Base-by-base conservation (phyloP, 2,329 filamentous ascomycete genomes). In the Colletotrichum tanaceti region DNA sequence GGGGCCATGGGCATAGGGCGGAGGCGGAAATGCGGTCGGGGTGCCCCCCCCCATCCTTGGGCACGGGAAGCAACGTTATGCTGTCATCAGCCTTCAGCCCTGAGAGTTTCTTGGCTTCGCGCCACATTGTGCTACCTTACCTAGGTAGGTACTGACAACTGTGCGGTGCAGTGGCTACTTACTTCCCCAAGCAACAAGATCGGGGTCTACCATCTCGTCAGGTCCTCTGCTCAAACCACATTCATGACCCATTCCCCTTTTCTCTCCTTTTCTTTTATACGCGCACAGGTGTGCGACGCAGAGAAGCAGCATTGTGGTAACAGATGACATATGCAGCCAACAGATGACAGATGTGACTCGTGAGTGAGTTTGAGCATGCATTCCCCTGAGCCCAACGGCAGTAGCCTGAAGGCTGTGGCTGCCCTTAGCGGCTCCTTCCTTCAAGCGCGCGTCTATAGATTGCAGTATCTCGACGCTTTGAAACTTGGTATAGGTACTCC, bases 381-480 rank as follows among this genome's bases (percentile, higher is more conserved):
- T 18, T n/a, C 32, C 38, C 50, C 5, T 35, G 16, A 28, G 16
- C n/a, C n/a, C n/a, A 7, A 10, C 32, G 9, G 9, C 9, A 35
- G 32, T 35, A 9, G 32, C 1, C 32, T 35, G 32, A 10, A n/a
- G n/a, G n/a, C n/a, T n/a, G n/a, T n/a, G 32, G 32, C 32, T 35
- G 32, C 9, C 44, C 24, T 59, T 32, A 50, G 32, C 47, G 43
- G 62, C 55, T 28, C 47, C 38, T 63, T 70, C 65, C 66, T 24
- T 66, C 58, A 71, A 65, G 69, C 69, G 69, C 69, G 69, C 69
- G 69, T 71, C 57, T 70, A 70, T n/a, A n/a, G n/a, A n/a, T n/a
- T n/a, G n/a, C n/a, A n/a, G n/a, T n/a, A n/a, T 47, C 28, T 18
- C 20, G 22, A 47, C 41, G 46, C 63, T 58, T 44, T 44, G 50